Evolutionary conservation across 768 basidiomycete species (phyloP), one percentile per base, ranked within the genome.

Genomic region (Mycena maculata): DNA sequence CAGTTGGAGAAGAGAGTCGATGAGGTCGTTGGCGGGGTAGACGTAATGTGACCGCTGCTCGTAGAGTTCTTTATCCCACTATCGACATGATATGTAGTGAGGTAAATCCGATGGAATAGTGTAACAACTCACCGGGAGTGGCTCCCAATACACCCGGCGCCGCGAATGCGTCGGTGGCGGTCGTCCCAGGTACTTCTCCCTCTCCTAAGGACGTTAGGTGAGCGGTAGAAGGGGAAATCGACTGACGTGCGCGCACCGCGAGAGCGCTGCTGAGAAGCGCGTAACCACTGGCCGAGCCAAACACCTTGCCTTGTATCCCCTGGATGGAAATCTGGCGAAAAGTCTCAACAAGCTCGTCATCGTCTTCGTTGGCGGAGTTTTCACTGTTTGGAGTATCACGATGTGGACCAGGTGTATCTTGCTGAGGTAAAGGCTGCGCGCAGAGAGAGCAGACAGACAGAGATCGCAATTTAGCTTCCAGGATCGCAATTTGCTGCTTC

Each of bases 401-500:
- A n/a, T n/a, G n/a, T n/a, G n/a, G n/a, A n/a, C n/a, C n/a, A n/a
- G n/a, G n/a, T n/a, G n/a, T n/a, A n/a, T 30, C 22, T 12, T 42
- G 13, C 36, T n/a, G 27, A 25, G 57, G 27, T 15, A 70, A 16
- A 9, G 64, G 64, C 18, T 56, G 64, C 2, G 69, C 28, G 47
- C 69, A 70, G 23, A 70, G 61, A 8, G 64, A 66, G 41, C 69
- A 70, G 1, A 70, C 30, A 3, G 65, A 67, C 42, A 58, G 11
- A 1, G 31, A 41, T n/a, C 65, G 69, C 36, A 70, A 38, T 73
- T 84, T 84, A 44, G 78, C 77, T 71, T 87, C 82, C 33, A 79
- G 76, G 8, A 73, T 77, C 2, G 80, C 78, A 31, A 88, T 73
- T 70, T 86, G 81, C 52, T 78, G 78, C 80, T 87, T 85, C 30